phyloP scores from a whole-genome alignment of 805 yeast species.

The Teunomyces gatunensis region DNA sequence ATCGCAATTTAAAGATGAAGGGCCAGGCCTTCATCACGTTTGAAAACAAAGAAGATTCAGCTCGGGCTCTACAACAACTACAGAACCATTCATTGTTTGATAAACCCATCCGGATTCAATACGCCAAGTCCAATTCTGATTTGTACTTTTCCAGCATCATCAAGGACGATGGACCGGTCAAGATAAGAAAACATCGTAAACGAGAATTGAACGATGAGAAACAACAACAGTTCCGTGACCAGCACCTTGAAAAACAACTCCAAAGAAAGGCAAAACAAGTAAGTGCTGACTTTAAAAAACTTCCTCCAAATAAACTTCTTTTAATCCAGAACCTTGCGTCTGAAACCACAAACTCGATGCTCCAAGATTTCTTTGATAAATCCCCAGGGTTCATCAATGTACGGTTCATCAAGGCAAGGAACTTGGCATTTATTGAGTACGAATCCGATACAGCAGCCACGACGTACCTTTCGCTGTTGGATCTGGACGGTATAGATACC shows the following conservation, averaged over 20 bases:
- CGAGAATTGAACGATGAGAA: constrained; percentile 12
- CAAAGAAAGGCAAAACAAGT: constrained; percentile 15
- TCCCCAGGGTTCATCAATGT: constrained; percentile 64
- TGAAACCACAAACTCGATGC: constrained; percentile 14
- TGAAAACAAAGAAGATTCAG: constrained; percentile 40
- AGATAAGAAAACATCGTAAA: constrained; percentile 17
- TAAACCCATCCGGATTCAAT: constrained; percentile 45
- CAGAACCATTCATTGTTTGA: constrained; percentile 44
- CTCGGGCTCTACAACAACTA: constrained; percentile 42
- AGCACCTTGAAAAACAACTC: constrained; percentile 7
- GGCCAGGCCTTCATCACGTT: constrained; percentile 84
- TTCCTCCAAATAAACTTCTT: constrained; percentile 70
- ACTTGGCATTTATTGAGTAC: constrained; percentile 81
- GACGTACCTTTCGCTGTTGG: constrained; percentile 17
- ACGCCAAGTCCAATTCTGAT: constrained; percentile 48
- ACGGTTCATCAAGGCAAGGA: constrained; percentile 62
- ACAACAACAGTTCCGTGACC: constrained; percentile 7
- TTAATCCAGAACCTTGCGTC: constrained; percentile 53
- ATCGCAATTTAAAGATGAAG: constrained; percentile 59
- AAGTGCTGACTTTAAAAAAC: constrained; percentile 9
- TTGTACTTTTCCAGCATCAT: constrained; percentile 12
- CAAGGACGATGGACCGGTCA: constrained; percentile 19
- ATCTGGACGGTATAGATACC: constrained; percentile 6
- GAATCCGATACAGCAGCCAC: constrained; percentile 53
- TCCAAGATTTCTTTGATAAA: constrained; percentile 46